Evolutionary conservation across 1,284 basidiomycete genomes (phyloP).

Genomic region (Ceratobasidium sp.): DNA sequence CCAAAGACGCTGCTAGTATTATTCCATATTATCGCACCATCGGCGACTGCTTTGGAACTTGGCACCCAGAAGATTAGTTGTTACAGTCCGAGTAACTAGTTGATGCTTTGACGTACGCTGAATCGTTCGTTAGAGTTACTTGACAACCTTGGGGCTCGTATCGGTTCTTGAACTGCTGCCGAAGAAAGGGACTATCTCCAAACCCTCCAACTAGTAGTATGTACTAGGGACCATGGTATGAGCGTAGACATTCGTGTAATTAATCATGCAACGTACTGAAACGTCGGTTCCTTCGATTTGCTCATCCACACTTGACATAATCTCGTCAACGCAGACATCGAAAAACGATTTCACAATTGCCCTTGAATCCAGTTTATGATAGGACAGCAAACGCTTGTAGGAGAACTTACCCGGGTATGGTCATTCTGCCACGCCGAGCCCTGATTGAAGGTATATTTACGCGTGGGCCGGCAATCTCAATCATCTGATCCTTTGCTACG

Average conservation of each 20-base stretch:
- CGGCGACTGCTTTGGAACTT: conserved; percentile 44
- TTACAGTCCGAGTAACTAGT: neutral
- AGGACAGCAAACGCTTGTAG: too few species aligned
- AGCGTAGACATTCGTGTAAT: neutral
- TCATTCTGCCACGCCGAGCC: conserved; percentile 17
- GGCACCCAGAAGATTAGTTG: neutral
- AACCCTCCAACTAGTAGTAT: conserved; percentile 43
- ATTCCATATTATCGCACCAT: conserved; percentile 43
- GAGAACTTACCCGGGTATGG: conserved; percentile 23
- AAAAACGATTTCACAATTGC: conserved; percentile 24
- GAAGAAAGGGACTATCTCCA: conserved; percentile 42
- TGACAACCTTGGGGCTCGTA: conserved; percentile 23
- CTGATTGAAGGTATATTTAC: conserved; percentile 19
- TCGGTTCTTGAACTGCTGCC: conserved; percentile 10
- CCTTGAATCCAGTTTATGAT: neutral
- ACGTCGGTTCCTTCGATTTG: conserved; percentile 4
- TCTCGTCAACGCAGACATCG: conserved; percentile 19
- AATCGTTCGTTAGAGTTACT: conserved; percentile 41
- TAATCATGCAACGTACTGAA: neutral
- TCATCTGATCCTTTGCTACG: neutral
- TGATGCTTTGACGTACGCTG: conserved; percentile 28
- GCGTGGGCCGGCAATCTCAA: conserved; percentile 11
- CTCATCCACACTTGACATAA: conserved; percentile 19
- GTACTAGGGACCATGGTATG: conserved; percentile 14
- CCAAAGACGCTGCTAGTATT: conserved; percentile 27